phyloP scores from a whole-genome alignment of 306 rosid genomes.

The Dryas alaskensis region DNA sequence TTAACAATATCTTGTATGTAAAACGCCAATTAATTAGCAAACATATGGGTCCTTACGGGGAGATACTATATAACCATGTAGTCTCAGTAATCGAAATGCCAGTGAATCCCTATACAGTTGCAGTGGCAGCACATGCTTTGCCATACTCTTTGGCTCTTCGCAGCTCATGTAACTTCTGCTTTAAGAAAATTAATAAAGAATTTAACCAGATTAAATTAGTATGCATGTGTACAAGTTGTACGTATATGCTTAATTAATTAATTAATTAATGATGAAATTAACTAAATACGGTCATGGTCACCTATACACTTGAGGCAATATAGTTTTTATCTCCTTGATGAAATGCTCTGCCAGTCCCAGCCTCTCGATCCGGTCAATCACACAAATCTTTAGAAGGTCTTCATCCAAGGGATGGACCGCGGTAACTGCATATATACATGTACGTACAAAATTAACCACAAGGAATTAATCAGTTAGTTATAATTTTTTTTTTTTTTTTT shows the following conservation, averaged over 20 bases:
- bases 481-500: no score
- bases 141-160: not conserved
- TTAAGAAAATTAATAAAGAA: not conserved
- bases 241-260: no score
- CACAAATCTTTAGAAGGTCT: slow-evolving; percentile 2
- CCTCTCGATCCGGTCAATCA: slow-evolving; percentile 17
- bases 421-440: not conserved
- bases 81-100: slow-evolving; percentile 20
- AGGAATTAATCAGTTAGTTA: no score
- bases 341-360: slow-evolving; percentile 19
- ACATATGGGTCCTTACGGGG: not conserved
- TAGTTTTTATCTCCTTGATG: not conserved
- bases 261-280: no score
- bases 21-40: no score
- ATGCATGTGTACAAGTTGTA: no score
- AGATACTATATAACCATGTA: slow-evolving; percentile 14
- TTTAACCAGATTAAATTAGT: no score
- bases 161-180: not conserved
- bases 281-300: not conserved
- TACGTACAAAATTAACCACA: no score
- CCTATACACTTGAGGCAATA: slow-evolving; percentile 13
- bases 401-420: slow-evolving; percentile 19
- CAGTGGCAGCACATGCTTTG: not conserved
- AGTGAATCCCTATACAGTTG: slow-evolving; percentile 7
- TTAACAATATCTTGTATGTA: no score